Evolutionary conservation across 2,329 filamentous ascomycete species (phyloP).

Genomic region (Leptoxyphium fumago): DNA sequence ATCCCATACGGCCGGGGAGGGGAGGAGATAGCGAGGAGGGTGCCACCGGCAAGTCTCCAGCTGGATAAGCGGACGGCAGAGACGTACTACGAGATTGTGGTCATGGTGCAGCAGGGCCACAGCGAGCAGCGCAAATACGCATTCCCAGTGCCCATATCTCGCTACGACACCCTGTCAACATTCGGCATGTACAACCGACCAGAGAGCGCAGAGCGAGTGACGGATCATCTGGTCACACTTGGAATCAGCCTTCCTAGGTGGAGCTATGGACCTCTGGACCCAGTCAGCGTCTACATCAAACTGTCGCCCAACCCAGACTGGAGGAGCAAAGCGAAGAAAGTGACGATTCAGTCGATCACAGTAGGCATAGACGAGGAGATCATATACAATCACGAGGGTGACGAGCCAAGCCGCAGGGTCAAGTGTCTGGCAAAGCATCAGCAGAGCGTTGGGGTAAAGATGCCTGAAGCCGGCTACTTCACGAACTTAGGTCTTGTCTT

Average conservation of each 20-base stretch:
- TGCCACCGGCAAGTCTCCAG: conserved; percentile 83
- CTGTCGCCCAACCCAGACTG: conserved; percentile 84
- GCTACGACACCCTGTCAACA: conserved; percentile 93
- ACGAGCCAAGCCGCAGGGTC: conserved; percentile 80
- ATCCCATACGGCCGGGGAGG: conserved; percentile 88
- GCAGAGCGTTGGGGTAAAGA: conserved; percentile 64
- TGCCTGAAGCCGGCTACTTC: conserved; percentile 83
- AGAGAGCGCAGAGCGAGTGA: conserved; percentile 69
- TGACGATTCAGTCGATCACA: conserved; percentile 88
- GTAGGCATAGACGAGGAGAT: conserved; percentile 94
- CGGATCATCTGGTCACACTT: conserved; percentile 81
- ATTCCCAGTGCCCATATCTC: conserved; percentile 77
- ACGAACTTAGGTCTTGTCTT: conserved; percentile 87
- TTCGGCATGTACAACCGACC: conserved; percentile 99
- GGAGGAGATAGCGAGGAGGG: conserved; percentile 74
- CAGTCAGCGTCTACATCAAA: conserved; percentile 92
- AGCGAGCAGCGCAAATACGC: conserved; percentile 77
- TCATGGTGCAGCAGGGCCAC: conserved; percentile 84
- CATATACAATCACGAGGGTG: conserved; percentile 95
- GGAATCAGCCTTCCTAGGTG: conserved; percentile 85
- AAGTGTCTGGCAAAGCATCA: conserved; percentile 77
- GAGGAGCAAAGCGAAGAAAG: conserved; percentile 76
- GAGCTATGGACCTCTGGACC: conserved; percentile 92
- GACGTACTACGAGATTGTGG: conserved; percentile 92
- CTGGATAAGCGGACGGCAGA: conserved; percentile 87